These are phyloP conservation scores for Sporisorium exsertum DNA, from an alignment of 1,284 basidiomycete genomes.

Conservation along the genomic window DNA sequence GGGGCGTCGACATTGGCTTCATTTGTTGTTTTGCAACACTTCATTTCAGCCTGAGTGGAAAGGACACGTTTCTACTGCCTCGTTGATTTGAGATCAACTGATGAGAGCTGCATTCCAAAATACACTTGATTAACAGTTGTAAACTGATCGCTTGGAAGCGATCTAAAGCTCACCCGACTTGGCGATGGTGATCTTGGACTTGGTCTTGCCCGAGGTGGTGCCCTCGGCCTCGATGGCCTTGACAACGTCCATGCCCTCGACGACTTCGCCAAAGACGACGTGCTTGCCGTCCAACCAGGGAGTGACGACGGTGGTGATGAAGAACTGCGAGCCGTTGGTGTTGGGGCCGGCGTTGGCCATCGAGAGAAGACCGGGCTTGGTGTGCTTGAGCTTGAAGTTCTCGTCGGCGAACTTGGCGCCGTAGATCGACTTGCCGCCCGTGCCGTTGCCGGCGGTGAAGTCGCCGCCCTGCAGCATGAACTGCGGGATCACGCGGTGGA, in stretches of 20 bases:
- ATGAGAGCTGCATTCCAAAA: not conserved
- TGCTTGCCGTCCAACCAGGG: slow-evolving; percentile 90
- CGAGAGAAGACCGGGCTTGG: slow-evolving; percentile 59
- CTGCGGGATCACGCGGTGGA: slow-evolving; percentile 76
- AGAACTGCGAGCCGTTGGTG: slow-evolving; percentile 69
- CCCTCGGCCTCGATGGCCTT: slow-evolving; percentile 66
- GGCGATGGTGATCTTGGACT: slow-evolving; percentile 64
- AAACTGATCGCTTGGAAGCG: not conserved
- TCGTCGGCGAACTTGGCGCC: slow-evolving; percentile 61
- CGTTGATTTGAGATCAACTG: not conserved
- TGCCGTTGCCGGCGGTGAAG: slow-evolving; percentile 68
- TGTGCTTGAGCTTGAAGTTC: slow-evolving; percentile 66
- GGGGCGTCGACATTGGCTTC: not conserved
- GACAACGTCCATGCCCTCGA: slow-evolving; percentile 67
- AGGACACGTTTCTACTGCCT: not conserved
- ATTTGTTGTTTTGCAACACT: not conserved
- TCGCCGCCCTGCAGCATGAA: slow-evolving; percentile 73
- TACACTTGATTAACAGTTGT: not conserved
- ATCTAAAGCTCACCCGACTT: slow-evolving; percentile 65
- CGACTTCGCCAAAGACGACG: slow-evolving; percentile 88
- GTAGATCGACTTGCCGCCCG: slow-evolving; percentile 69
- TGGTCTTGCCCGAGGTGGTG: slow-evolving; percentile 60
- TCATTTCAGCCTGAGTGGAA: not conserved
- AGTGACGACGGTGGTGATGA: slow-evolving; percentile 68
- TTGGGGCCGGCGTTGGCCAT: slow-evolving; percentile 71